phyloP scores from a whole-genome alignment of 768 basidiomycete species.

The Lactarius sp. region DNA sequence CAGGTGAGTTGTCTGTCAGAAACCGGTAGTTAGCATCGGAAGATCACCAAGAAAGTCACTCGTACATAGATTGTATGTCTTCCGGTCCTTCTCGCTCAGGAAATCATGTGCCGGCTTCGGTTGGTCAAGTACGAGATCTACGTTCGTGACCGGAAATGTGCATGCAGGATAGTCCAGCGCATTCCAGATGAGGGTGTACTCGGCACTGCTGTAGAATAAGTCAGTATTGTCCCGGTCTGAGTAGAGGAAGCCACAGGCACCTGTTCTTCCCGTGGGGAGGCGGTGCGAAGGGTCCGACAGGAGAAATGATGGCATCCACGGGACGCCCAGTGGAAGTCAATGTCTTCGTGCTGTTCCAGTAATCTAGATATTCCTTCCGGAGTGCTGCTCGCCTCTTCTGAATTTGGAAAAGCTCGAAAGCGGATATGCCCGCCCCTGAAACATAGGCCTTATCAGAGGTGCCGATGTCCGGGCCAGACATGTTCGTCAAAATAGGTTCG shows the following conservation, averaged over 20 bases:
- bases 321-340: conserved; percentile 46
- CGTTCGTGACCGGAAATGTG: conserved; percentile 46
- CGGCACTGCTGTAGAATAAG: conserved; percentile 32
- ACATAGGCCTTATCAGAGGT: conserved; percentile 4
- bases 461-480: not conserved
- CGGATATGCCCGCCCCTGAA: conserved; percentile 8
- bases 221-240: conserved; percentile 1
- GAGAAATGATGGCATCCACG: conserved; percentile 48
- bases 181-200: conserved; percentile 47
- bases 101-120: conserved; percentile 37
- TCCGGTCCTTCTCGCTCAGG: conserved; percentile 40
- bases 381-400: conserved; percentile 39
- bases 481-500: conserved; percentile 23
- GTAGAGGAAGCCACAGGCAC: conserved; percentile 30
- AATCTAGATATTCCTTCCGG: conserved; percentile 44
- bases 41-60: conserved; percentile 4
- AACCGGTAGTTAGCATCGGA: not conserved
- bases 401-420: conserved; percentile 43
- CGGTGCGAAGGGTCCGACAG: conserved; percentile 41
- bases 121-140: conserved; percentile 40
- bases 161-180: conserved; percentile 41
- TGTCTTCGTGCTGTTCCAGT: conserved; percentile 43
- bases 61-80: conserved; percentile 44
- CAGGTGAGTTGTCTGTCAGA: conserved; percentile 25
- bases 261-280: conserved; percentile 42